Evolutionary conservation across 495 filamentous ascomycete genomes (phyloP), one percentile per base, ranked within the genome.

Genomic region (Jackrogersella minutella): DNA sequence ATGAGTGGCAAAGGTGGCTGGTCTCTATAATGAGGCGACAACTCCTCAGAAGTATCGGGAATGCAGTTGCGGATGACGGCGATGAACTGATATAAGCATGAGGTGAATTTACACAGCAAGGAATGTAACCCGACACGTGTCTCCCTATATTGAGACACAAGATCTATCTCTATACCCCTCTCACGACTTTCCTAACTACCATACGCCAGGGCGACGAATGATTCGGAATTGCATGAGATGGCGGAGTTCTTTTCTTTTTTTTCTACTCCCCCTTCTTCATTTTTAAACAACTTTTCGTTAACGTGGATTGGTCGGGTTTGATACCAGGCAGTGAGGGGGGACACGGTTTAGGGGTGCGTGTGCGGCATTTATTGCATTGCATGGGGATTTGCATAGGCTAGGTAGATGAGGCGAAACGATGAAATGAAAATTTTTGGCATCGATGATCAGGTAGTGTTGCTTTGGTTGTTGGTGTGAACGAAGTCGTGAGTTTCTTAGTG

Each of bases 301-400:
- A n/a, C 21, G 19, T 9, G 21, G 54, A 34, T 34, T 34, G 24
- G 53, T 11, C 7, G 21, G 33, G 33, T 24, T 49, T 1, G 33
- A 50, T 40, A 40, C 31, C 33, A 30, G 22, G 53, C n/a, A n/a
- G n/a, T n/a, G n/a, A n/a, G 19, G 53, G 53, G 39, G 53, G 44
- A 37, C 17, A 46, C 7, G 43, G 39, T 36, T 22, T 51, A 28
- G 22, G 31, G 13, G 40, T 24, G 34, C 36, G 30, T 52, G 22
- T 5, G 37, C 17, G 37, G 13, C 13, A 40, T 40, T n/a, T 14
- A 40, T 19, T 52, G 49, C 49, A 52, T 52, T 52, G 30, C 30
- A 30, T 36, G 49, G 47, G 21, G 50, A 16, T 11, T 58, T 50
- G 56, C 56, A 59, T 59, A 59, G 16, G 51, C 39, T 9, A 36